Evolutionary conservation across 2,329 filamentous ascomycete genomes (phyloP).

Genomic region (Ceratocystis diversiconidia): DNA sequence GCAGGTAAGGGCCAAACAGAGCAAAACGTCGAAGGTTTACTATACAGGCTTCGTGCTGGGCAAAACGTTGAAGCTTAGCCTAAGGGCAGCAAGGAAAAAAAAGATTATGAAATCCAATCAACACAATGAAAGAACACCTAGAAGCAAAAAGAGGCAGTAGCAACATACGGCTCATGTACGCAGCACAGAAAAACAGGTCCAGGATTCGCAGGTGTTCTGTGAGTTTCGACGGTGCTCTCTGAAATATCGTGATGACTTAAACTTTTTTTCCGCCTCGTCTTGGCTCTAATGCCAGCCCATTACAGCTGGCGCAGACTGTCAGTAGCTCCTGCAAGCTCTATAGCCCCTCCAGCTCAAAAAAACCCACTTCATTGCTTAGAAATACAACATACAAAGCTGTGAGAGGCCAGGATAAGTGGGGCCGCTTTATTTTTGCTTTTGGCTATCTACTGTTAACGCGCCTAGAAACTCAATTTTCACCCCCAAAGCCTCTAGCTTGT

Average conservation of each 20-base stretch:
- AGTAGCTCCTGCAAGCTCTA: background rate
- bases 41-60: too few species aligned
- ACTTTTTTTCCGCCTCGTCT: conserved; percentile 10
- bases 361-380: background rate
- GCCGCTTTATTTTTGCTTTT: background rate
- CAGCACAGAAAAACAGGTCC: background rate
- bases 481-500: background rate
- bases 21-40: too few species aligned
- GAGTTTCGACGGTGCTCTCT: conserved; percentile 13
- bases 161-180: background rate
- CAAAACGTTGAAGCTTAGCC: too few species aligned
- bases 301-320: background rate
- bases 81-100: too few species aligned
- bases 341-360: background rate
- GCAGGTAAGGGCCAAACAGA: too few species aligned
- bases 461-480: background rate
- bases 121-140: background rate
- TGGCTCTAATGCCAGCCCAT: background rate
- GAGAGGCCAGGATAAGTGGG: background rate
- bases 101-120: too few species aligned
- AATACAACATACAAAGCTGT: background rate
- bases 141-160: conserved; percentile 9
- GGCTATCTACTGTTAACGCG: background rate
- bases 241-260: conserved; percentile 14
- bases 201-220: conserved; percentile 16